phyloP scores from a whole-genome alignment of 768 basidiomycete genomes.

The Crassisporium funariophilum region DNA sequence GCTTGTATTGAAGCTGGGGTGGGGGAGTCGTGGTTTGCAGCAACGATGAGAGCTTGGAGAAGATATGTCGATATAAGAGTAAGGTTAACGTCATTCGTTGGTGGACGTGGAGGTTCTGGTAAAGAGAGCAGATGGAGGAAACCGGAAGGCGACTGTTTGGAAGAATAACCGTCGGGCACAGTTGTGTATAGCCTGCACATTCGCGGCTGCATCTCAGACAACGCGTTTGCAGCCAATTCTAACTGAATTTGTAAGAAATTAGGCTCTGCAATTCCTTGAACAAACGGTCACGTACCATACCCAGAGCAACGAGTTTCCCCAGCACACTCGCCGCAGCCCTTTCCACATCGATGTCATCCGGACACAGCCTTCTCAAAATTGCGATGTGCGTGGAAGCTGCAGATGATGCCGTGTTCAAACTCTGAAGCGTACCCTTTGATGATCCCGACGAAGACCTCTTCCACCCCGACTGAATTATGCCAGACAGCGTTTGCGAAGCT shows the following conservation, averaged over 20 bases:
- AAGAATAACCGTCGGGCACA: constrained; percentile 12
- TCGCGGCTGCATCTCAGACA: constrained; percentile 48
- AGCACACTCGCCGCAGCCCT: constrained; percentile 68
- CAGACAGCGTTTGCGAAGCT: constrained; percentile 59
- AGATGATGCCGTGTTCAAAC: constrained; percentile 36
- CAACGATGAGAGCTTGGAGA: constrained; percentile 47
- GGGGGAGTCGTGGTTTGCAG: constrained; percentile 10
- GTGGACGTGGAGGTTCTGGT: constrained; percentile 36
- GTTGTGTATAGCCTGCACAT: constrained; percentile 36
- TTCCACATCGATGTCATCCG: constrained; percentile 66
- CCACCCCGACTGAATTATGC: constrained; percentile 60
- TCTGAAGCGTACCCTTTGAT: constrained; percentile 31
- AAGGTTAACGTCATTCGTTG: constrained; percentile 38
- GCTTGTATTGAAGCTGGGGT: constrained; percentile 15
- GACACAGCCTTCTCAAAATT: constrained; percentile 45
- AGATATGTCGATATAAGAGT: constrained; percentile 65
- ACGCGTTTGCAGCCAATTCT: constrained; percentile 46
- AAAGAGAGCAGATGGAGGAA: constrained; percentile 42
- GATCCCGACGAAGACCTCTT: constrained; percentile 39
- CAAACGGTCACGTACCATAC: constrained; percentile 59
- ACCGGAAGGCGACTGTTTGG: constrained; percentile 2
- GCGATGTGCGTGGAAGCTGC: constrained; percentile 47
- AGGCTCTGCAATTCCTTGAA: constrained; percentile 1
- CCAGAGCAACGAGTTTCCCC: constrained; percentile 66
- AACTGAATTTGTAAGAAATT: constrained; percentile 41